Evolutionary conservation across 2,329 filamentous ascomycete species (phyloP).

Genomic region (Aspergillus glaucus): DNA sequence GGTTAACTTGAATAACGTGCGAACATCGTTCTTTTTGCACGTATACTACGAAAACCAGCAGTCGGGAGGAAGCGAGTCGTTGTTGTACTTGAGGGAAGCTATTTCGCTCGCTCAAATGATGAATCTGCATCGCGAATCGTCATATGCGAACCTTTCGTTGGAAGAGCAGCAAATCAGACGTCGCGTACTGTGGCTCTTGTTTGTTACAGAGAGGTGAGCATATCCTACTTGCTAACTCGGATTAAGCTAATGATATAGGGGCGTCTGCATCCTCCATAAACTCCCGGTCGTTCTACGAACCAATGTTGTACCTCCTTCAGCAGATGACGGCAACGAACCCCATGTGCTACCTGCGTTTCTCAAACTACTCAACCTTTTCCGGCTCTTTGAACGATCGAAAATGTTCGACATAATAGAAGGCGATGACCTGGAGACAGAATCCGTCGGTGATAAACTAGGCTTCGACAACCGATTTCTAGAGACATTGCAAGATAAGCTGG

Average conservation of each 20-base stretch:
- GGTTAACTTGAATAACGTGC: slow-evolving; percentile 37
- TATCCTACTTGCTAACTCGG: background rate
- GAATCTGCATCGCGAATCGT: slow-evolving; percentile 41
- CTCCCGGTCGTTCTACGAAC: slow-evolving; percentile 43
- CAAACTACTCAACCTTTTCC: slow-evolving; percentile 46
- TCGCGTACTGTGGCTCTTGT: slow-evolving; percentile 44
- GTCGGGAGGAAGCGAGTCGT: slow-evolving; percentile 42
- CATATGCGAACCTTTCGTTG: slow-evolving; percentile 31
- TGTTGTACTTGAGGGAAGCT: slow-evolving; percentile 46
- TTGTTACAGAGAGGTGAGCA: slow-evolving; percentile 39
- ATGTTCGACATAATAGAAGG: slow-evolving; percentile 44
- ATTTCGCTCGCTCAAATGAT: slow-evolving; percentile 49
- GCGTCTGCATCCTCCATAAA: slow-evolving; percentile 47
- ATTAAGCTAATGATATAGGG: slow-evolving; percentile 21
- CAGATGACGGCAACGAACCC: slow-evolving; percentile 36
- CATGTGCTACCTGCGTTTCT: slow-evolving; percentile 46
- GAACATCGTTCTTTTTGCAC: slow-evolving; percentile 48
- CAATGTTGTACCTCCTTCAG: slow-evolving; percentile 32
- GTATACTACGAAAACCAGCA: slow-evolving; percentile 47
- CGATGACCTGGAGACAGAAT: slow-evolving; percentile 3
- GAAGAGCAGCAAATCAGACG: slow-evolving; percentile 42
- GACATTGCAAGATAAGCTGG: slow-evolving; percentile 38
- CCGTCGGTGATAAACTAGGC: slow-evolving; percentile 4
- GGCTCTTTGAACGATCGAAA: slow-evolving; percentile 46
- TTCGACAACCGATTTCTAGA: slow-evolving; percentile 23